Evolutionary conservation across 2,329 filamentous ascomycete species (phyloP).

Genomic region (Myriangium duriaei): DNA sequence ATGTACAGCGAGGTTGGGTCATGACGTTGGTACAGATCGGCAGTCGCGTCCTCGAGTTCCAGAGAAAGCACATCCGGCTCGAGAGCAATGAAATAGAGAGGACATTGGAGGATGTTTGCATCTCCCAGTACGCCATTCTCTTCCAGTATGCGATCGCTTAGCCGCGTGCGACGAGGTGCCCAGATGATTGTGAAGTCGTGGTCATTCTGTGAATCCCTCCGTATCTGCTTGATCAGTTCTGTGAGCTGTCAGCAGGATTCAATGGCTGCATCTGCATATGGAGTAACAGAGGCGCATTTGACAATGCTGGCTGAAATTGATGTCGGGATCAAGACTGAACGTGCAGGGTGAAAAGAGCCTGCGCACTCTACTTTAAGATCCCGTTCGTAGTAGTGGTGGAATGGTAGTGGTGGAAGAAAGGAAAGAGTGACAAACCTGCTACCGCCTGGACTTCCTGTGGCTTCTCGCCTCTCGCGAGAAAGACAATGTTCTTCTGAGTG

Average conservation of each 20-base stretch:
- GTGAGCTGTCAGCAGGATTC: conserved; percentile 33
- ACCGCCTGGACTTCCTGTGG: conserved; percentile 71
- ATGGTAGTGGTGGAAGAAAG: conserved; percentile 10
- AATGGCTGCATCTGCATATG: conserved; percentile 14
- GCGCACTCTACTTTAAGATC: conserved; percentile 50
- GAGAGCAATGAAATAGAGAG: conserved; percentile 79
- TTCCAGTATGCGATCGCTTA: conserved; percentile 84
- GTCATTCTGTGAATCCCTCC: conserved; percentile 73
- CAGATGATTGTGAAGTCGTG: conserved; percentile 97
- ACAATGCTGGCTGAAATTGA: conserved; percentile 16
- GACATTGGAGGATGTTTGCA: conserved; percentile 75
- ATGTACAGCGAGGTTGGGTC: conserved; percentile 86
- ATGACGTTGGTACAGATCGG: conserved; percentile 77
- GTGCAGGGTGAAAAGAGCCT: conserved; percentile 42
- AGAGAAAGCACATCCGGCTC: conserved; percentile 85
- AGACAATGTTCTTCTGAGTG: conserved; percentile 88
- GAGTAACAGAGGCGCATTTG: conserved; percentile 10
- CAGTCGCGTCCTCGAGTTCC: conserved; percentile 76
- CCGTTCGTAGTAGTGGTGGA: conserved; percentile 25
- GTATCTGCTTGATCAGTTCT: conserved; percentile 87
- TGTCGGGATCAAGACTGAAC: conserved; percentile 29
- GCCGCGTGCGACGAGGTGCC: conserved; percentile 81
- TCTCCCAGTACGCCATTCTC: conserved; percentile 89
- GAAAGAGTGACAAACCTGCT: conserved; percentile 51
- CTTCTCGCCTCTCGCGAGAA: conserved; percentile 83